These are phyloP conservation scores for Acanthamoeba sp. DNA, from an alignment of 208 protist genomes.

Conservation along the genomic window DNA sequence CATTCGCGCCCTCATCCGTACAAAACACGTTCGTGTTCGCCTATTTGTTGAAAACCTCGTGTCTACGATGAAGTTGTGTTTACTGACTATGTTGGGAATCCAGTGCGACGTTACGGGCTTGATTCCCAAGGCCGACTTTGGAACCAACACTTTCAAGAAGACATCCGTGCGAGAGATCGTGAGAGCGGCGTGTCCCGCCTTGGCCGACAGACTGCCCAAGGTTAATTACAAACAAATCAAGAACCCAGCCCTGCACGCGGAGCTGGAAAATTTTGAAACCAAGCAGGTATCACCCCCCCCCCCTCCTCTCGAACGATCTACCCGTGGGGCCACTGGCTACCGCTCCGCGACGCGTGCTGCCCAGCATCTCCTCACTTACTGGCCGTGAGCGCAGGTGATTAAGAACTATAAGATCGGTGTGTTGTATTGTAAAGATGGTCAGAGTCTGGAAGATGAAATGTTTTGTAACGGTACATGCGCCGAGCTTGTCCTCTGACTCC, in stretches of 20 bases:
- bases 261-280: constrained; percentile 71
- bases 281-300: neutral
- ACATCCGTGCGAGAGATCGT: constrained; percentile 50
- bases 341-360: neutral
- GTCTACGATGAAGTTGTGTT: too few relatives aligned
- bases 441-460: constrained; percentile 74
- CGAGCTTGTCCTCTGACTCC: too few relatives aligned
- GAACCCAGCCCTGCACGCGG: constrained; percentile 48
- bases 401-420: constrained; percentile 76
- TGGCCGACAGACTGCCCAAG: constrained; percentile 43
- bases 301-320: neutral
- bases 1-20: constrained; percentile 18
- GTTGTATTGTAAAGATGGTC: constrained; percentile 76
- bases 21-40: constrained; percentile 32
- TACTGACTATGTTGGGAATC: neutral
- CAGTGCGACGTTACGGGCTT: neutral
- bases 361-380: neutral
- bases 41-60: neutral
- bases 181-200: neutral
- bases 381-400: neutral
- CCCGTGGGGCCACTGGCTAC: too few relatives aligned
- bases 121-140: constrained; percentile 44
- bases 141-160: constrained; percentile 50
- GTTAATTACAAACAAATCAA: constrained; percentile 56
- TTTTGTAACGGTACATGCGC: constrained; percentile 72